These are phyloP conservation scores for Kodamaea fungicola DNA, from an alignment of 1,139 yeast genomes.

Conservation along the genomic window DNA sequence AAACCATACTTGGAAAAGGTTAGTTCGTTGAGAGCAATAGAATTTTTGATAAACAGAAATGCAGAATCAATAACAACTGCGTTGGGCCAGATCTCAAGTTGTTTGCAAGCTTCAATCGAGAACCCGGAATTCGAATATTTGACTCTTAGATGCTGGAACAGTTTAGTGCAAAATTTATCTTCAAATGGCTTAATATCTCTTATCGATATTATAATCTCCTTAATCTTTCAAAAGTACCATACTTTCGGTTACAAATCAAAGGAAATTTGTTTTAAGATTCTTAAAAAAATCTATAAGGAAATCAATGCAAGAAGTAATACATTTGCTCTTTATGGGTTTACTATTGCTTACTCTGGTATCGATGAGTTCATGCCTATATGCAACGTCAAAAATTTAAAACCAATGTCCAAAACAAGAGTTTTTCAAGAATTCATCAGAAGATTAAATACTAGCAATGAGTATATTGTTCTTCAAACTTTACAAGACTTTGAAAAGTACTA, in stretches of 20 bases:
- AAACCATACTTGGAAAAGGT: slow-evolving; percentile 72
- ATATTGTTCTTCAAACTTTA: slow-evolving; percentile 76
- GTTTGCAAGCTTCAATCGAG: slow-evolving; percentile 78
- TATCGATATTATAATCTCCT: slow-evolving; percentile 43
- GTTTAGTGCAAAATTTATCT: slow-evolving; percentile 47
- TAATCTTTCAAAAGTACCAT: slow-evolving; percentile 61
- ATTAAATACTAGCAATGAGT: slow-evolving; percentile 63
- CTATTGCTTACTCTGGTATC: slow-evolving; percentile 39
- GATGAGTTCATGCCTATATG: slow-evolving; percentile 15
- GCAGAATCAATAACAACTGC: slow-evolving; percentile 67
- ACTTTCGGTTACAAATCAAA: slow-evolving; percentile 47
- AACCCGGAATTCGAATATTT: slow-evolving; percentile 56
- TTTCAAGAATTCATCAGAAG: slow-evolving; percentile 54
- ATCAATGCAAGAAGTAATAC: slow-evolving; percentile 32
- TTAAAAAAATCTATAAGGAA: slow-evolving; percentile 37
- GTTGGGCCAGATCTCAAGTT: slow-evolving; percentile 83
- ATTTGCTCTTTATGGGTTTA: slow-evolving; percentile 47
- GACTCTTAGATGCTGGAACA: slow-evolving; percentile 68
- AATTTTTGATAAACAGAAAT: slow-evolving; percentile 61
- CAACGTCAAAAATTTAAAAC: slow-evolving; percentile 23
- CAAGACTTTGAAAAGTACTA: slow-evolving; percentile 60
- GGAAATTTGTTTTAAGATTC: slow-evolving; percentile 42
- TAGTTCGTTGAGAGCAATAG: slow-evolving; percentile 70
- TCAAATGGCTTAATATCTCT: slow-evolving; percentile 50
- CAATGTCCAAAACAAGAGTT: slow-evolving; percentile 19